These are phyloP conservation scores for Penicillium cataractarum DNA, from an alignment of 495 filamentous ascomycete species.

Conservation along the genomic window DNA sequence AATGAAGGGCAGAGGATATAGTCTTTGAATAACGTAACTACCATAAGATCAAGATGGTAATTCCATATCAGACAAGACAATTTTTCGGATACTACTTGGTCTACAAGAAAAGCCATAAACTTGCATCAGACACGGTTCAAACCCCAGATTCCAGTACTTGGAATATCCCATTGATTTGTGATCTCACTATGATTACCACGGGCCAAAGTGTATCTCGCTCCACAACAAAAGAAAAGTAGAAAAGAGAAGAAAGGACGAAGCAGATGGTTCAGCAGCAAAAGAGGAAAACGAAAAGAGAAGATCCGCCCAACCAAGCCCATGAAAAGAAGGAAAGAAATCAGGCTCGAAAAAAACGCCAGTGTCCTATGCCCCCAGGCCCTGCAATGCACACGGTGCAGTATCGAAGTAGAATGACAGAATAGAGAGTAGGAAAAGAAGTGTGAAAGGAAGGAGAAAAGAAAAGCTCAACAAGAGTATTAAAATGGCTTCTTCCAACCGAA, in stretches of 20 bases:
- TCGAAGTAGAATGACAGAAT: conserved; percentile 21
- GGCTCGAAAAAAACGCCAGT: conserved; percentile 26
- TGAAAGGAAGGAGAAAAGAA: background rate
- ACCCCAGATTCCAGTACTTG: background rate
- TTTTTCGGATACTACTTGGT: background rate
- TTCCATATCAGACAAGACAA: background rate
- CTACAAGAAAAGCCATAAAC: background rate
- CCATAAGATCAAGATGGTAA: background rate
- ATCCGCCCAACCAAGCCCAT: conserved; percentile 6
- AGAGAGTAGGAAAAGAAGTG: conserved; percentile 10
- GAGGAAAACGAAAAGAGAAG: background rate
- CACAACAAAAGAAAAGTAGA: conserved; percentile 18
- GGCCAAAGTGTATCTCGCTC: conserved; percentile 17
- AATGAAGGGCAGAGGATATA: background rate
- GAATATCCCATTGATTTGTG: conserved; percentile 7
- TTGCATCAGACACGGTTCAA: background rate
- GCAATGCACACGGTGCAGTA: conserved; percentile 28
- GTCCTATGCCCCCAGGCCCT: conserved; percentile 32
- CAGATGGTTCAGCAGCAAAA: background rate
- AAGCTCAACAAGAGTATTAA: conserved; percentile 11
- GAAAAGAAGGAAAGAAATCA: conserved; percentile 11
- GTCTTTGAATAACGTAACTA: background rate
- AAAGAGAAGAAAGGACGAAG: conserved; percentile 4
- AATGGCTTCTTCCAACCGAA: conserved; percentile 9
- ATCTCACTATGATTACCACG: conserved; percentile 28